phyloP scores from a whole-genome alignment of 805 yeast species.

The Schwanniomyces polymorphus region DNA sequence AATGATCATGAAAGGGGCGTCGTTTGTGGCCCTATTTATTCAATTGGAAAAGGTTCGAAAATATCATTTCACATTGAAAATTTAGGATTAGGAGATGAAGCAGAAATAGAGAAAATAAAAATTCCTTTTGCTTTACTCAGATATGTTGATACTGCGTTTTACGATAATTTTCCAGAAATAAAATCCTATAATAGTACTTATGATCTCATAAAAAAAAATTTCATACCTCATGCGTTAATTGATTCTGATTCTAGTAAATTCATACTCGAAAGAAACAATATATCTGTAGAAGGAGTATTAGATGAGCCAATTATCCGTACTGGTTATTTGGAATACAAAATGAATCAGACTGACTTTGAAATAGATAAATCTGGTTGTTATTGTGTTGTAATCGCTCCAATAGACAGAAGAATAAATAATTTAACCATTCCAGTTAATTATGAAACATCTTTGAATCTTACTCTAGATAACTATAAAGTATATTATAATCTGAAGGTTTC shows the following conservation, averaged over 20 bases:
- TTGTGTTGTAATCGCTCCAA: constrained; percentile 30
- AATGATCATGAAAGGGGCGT: too few species aligned
- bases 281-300: too few species aligned
- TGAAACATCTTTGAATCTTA: constrained; percentile 25
- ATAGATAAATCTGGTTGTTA: constrained; percentile 25
- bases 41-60: neutral
- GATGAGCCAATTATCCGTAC: neutral
- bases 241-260: constrained; percentile 14
- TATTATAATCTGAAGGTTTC: constrained; percentile 16
- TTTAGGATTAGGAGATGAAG: neutral
- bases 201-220: neutral
- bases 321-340: constrained; percentile 7
- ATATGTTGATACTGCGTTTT: constrained; percentile 19
- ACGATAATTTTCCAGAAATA: constrained; percentile 16
- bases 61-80: neutral
- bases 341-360: constrained; percentile 1
- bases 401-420: constrained; percentile 6
- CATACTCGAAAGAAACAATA: constrained; percentile 4
- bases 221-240: constrained; percentile 7
- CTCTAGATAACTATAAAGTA: constrained; percentile 12
- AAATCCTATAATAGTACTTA: constrained; percentile 10
- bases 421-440: constrained; percentile 17
- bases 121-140: constrained; percentile 25
- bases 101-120: constrained; percentile 6
- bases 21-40: too few species aligned